A percentile compares a stretch with the other conserved stretches of the same genome.
phyloP scores from a whole-genome alignment of 768 basidiomycete genomes.

The Kockovaella imperatae region DNA sequence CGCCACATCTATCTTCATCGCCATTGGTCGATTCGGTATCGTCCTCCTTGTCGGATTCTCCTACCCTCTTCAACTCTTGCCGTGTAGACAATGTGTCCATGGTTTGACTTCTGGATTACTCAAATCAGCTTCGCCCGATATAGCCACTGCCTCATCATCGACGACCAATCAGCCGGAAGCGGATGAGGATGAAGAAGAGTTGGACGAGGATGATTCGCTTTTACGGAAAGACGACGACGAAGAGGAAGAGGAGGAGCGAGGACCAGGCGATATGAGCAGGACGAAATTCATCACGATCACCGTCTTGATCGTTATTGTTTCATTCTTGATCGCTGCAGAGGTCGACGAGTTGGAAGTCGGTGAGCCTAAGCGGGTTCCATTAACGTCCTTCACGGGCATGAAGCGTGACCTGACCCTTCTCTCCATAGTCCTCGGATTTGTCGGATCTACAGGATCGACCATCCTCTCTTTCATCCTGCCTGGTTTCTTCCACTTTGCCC shows the following conservation, averaged over 20 bases:
- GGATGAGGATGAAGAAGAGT: slow-evolving; percentile 19
- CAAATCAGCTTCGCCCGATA: slow-evolving; percentile 3
- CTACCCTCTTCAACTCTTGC: slow-evolving; percentile 89
- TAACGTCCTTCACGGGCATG: background rate
- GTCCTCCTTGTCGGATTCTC: slow-evolving; percentile 82
- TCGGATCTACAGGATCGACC: slow-evolving; percentile 92
- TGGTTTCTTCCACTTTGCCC: slow-evolving; percentile 86
- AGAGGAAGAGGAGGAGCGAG: slow-evolving; percentile 13
- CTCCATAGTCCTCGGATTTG: slow-evolving; percentile 92
- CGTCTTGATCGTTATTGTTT: slow-evolving; percentile 26
- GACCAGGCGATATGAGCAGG: slow-evolving; percentile 23
- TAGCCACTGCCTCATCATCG: background rate
- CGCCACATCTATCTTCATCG: slow-evolving; percentile 76
- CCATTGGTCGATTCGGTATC: slow-evolving; percentile 86
- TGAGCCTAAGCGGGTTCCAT: slow-evolving; percentile 13
- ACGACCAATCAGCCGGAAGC: background rate
- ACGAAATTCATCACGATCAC: slow-evolving; percentile 31
- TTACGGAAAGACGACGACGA: too few relatives aligned
- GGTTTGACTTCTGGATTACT: slow-evolving; percentile 44
- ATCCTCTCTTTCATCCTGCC: slow-evolving; percentile 95
- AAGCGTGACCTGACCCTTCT: background rate
- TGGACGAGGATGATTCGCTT: slow-evolving; percentile 43
- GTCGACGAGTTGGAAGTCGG: slow-evolving; percentile 44
- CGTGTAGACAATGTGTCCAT: slow-evolving; percentile 83
- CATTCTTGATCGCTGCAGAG: slow-evolving; percentile 34